These are phyloP conservation scores for Dendrocalamus sinicus DNA, from an alignment of 176 grass and related monocot species.

Conservation along the genomic window DNA sequence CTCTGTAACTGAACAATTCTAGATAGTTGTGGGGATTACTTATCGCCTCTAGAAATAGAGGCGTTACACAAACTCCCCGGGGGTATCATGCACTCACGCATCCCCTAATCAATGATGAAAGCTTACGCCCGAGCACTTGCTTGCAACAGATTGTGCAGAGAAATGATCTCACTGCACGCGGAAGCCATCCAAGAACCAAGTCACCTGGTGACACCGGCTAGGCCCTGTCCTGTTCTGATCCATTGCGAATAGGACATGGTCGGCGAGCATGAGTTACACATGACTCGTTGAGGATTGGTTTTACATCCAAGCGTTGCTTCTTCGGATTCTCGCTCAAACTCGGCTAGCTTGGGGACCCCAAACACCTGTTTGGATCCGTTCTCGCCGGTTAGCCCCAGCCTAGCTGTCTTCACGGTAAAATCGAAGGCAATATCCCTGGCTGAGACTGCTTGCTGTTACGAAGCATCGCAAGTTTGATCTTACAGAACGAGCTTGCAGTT, in stretches of 20 bases:
- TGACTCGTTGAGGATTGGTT: background rate
- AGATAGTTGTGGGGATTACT: too few relatives aligned
- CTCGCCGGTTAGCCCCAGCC: background rate
- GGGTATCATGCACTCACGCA: background rate
- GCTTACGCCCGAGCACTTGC: slow-evolving; percentile 35
- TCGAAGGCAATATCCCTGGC: background rate
- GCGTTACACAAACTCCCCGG: too few relatives aligned
- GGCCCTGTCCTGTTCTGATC: background rate
- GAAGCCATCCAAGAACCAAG: background rate
- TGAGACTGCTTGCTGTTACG: background rate
- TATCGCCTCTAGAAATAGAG: too few relatives aligned
- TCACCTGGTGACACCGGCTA: background rate
- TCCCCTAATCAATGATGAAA: slow-evolving; percentile 24
- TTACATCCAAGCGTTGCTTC: slow-evolving; percentile 18
- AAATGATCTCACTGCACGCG: background rate
- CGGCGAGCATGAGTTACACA: background rate
- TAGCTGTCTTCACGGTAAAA: background rate
- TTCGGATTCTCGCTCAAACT: slow-evolving; percentile 42
- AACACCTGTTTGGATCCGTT: background rate
- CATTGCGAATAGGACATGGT: background rate
- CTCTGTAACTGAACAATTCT: too few relatives aligned
- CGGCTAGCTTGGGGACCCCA: background rate
- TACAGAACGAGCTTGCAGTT: background rate
- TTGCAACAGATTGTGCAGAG: slow-evolving; percentile 43
- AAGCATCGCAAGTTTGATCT: background rate